These are phyloP conservation scores for Rosa multiflora DNA, from an alignment of 306 rosid genomes.

Conservation along the genomic window DNA sequence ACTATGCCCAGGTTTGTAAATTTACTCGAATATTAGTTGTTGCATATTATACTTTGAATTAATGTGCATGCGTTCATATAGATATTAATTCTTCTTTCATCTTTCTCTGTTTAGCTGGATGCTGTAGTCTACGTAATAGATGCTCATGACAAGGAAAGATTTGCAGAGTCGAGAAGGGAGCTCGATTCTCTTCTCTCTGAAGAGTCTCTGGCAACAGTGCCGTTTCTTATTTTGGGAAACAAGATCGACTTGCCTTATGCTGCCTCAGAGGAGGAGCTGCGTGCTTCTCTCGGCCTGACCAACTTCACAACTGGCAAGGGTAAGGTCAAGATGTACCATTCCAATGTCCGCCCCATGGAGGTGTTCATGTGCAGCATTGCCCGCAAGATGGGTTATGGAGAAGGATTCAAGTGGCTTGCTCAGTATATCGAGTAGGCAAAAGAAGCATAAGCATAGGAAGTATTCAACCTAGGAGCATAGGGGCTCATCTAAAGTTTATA, in stretches of 20 bases:
- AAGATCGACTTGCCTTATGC: slow-evolving; percentile 75
- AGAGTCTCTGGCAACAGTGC: slow-evolving; percentile 53
- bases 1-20: slow-evolving; percentile 58
- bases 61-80: background rate
- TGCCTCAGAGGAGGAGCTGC: slow-evolving; percentile 70
- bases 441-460: slow-evolving; percentile 6
- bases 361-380: slow-evolving; percentile 87
- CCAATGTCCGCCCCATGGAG: slow-evolving; percentile 72
- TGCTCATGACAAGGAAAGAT: slow-evolving; percentile 61
- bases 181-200: slow-evolving; percentile 72
- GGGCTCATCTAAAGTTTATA: slow-evolving; percentile 40
- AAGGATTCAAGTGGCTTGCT: slow-evolving; percentile 77
- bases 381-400: slow-evolving; percentile 85
- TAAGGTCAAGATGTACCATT: slow-evolving; percentile 48
- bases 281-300: slow-evolving; percentile 53
- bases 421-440: slow-evolving; percentile 65
- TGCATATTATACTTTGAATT: background rate
- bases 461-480: background rate
- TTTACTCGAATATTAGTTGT: background rate
- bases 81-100: background rate
- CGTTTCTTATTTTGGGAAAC: slow-evolving; percentile 82
- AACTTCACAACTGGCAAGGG: slow-evolving; percentile 85
- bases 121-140: slow-evolving; percentile 73
- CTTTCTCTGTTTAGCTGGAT: slow-evolving; percentile 49
- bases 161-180: slow-evolving; percentile 68